phyloP scores from a whole-genome alignment of 768 basidiomycete genomes.

The Pleurotus tuoliensis region DNA sequence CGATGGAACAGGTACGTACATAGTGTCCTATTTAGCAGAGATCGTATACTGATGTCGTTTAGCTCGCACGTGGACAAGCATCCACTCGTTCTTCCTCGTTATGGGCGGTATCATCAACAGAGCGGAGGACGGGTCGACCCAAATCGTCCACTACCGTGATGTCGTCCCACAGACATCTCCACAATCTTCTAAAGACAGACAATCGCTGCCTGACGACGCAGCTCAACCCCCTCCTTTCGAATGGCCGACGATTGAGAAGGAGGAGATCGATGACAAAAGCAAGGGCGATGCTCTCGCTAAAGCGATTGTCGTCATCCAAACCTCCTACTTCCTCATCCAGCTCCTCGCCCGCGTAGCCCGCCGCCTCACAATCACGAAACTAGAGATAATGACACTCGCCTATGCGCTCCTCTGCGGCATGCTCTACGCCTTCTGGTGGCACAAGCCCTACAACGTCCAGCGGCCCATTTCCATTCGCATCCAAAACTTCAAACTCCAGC shows the following conservation, averaged over 20 bases:
- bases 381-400: slow-evolving; percentile 28
- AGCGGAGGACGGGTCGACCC: no score
- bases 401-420: slow-evolving; percentile 21
- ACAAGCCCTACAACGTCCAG: slow-evolving; percentile 27
- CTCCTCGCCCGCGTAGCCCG: slow-evolving; percentile 17
- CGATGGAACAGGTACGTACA: no score
- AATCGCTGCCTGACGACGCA: not conserved
- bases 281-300: slow-evolving; percentile 24
- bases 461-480: slow-evolving; percentile 9
- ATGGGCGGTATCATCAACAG: no score
- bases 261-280: slow-evolving; percentile 22
- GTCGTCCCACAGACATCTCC: no score
- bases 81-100: no score
- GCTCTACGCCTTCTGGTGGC: slow-evolving; percentile 30
- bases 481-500: no score
- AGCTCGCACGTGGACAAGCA: no score
- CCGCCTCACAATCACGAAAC: slow-evolving; percentile 21
- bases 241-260: slow-evolving; percentile 12
- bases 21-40: no score
- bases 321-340: slow-evolving; percentile 26
- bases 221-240: not conserved
- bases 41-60: no score
- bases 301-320: slow-evolving; percentile 22
- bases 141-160: no score
- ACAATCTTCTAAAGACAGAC: no score